Evolutionary conservation across 2,329 filamentous ascomycete genomes (phyloP).

Genomic region (Penicillium sp.): DNA sequence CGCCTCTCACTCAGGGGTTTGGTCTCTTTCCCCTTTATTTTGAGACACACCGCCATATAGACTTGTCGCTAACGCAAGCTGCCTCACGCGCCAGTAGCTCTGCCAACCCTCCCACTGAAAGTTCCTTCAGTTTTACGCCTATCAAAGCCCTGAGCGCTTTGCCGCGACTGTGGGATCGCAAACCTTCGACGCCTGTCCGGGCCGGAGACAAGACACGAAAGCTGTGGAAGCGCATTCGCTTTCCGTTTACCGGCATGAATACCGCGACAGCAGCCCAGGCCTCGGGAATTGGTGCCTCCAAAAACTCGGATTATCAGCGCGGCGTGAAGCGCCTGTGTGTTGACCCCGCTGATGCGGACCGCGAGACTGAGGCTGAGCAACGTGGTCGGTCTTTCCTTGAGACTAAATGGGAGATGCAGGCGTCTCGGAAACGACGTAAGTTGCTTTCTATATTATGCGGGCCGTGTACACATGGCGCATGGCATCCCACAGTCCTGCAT

Average conservation of each 20-base stretch:
- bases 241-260: constrained; percentile 35
- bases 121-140: constrained; percentile 42
- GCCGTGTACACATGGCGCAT: not conserved
- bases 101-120: constrained; percentile 14
- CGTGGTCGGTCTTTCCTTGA: constrained; percentile 38
- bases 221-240: constrained; percentile 45
- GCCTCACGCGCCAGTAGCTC: constrained; percentile 6
- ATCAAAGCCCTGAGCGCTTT: constrained; percentile 30
- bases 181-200: constrained; percentile 41
- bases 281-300: constrained; percentile 34
- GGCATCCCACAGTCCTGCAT: no score
- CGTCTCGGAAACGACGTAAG: constrained; percentile 31
- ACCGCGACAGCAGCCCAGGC: constrained; percentile 21
- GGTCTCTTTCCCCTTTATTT: not conserved
- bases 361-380: constrained; percentile 14
- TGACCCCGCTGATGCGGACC: constrained; percentile 9
- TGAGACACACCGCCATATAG: not conserved
- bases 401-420: constrained; percentile 40
- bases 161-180: constrained; percentile 45
- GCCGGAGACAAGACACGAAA: constrained; percentile 42
- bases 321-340: constrained; percentile 38
- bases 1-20: constrained; percentile 4
- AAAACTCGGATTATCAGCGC: constrained; percentile 26
- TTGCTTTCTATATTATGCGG: not conserved
- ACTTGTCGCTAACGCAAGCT: constrained; percentile 11